phyloP scores from a whole-genome alignment of 2,329 filamentous ascomycete species.

The Thelonectria blattea region DNA sequence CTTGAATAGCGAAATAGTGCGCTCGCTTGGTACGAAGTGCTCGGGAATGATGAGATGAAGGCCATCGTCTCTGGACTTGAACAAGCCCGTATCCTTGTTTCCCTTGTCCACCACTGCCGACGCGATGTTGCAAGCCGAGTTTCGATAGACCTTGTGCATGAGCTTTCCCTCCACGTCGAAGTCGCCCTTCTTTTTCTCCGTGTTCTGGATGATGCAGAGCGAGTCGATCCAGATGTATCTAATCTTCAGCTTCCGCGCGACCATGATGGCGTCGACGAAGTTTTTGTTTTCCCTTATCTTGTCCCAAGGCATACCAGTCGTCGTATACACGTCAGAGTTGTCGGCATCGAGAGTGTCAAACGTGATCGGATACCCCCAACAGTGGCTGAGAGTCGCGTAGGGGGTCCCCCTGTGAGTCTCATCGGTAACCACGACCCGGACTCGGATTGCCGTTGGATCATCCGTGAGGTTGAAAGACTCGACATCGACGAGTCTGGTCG shows the following conservation, averaged over 20 bases:
- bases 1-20: not conserved
- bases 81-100: not conserved
- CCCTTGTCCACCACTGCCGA: not conserved
- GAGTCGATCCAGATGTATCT: slow-evolving; percentile 7
- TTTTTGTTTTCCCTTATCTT: not conserved
- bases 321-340: not conserved
- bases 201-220: not conserved
- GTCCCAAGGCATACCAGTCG: not conserved
- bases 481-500: not conserved
- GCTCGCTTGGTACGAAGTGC: not conserved
- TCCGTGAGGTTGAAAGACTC: not conserved
- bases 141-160: slow-evolving; percentile 3
- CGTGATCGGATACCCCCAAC: not conserved
- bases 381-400: not conserved
- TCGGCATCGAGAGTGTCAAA: not conserved
- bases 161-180: not conserved
- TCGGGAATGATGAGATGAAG: not conserved
- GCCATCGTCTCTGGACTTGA: not conserved
- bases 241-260: not conserved
- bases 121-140: not conserved
- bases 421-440: not conserved
- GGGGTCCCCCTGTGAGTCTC: not conserved
- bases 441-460: not conserved
- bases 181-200: not conserved
- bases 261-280: not conserved